Evolutionary conservation across 306 rosid species (phyloP).

Genomic region (Morella rubra): DNA sequence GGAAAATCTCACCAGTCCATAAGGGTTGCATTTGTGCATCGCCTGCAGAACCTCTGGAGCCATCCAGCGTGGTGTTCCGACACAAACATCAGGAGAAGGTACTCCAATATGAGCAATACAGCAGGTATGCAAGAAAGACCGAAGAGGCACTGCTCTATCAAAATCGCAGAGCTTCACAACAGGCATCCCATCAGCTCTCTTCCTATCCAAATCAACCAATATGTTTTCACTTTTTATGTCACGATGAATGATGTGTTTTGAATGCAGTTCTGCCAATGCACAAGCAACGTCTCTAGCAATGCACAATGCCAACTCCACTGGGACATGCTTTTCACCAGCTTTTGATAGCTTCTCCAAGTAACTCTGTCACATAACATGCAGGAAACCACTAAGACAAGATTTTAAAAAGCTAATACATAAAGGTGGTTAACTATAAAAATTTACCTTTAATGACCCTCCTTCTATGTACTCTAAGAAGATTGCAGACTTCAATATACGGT

Average conservation of each 20-base stretch:
- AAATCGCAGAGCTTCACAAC: constrained; percentile 94
- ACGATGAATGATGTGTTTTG: constrained; percentile 90
- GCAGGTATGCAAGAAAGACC: constrained; percentile 75
- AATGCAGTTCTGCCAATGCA: constrained; percentile 83
- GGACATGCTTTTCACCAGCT: constrained; percentile 71
- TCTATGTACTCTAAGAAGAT: constrained; percentile 79
- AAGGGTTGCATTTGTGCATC: constrained; percentile 54
- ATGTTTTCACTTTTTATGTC: constrained; percentile 93
- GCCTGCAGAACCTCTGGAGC: constrained; percentile 94
- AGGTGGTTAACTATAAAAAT: constrained; percentile 10
- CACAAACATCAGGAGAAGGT: constrained; percentile 77
- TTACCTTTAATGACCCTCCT: constrained; percentile 89
- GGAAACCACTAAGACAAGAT: constrained; percentile 11
- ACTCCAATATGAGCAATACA: constrained; percentile 83
- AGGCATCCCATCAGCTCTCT: constrained; percentile 70
- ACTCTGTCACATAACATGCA: constrained; percentile 42
- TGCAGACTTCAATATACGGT: constrained; percentile 65
- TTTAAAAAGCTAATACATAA: constrained; percentile 8
- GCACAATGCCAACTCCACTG: constrained; percentile 61
- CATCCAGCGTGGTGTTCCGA: constrained; percentile 99
- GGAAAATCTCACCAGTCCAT: constrained; percentile 74
- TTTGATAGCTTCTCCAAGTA: constrained; percentile 63
- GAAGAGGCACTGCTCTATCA: constrained; percentile 91
- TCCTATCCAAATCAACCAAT: constrained; percentile 69
- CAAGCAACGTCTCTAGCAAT: constrained; percentile 80